Percentiles rank a stretch among this genome's conserved stretches.
Conservation (phyloP, 805 yeast genomes). For the Metschnikowia reukaufii region DNA sequence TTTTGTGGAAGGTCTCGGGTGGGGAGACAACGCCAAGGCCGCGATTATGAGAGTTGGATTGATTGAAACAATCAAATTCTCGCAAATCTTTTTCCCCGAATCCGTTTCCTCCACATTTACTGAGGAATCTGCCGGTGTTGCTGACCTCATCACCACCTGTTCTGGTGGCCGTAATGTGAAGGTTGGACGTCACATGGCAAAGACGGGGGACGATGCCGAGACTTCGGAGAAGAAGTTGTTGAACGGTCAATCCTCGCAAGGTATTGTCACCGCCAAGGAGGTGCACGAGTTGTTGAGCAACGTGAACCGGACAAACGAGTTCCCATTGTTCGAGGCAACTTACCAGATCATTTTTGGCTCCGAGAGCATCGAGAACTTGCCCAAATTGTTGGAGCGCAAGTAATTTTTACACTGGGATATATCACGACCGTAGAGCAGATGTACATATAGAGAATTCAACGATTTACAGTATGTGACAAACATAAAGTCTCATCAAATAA, state of each 20-base stretch:
- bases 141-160: slow-evolving; percentile 96
- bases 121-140: slow-evolving; percentile 95
- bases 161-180: slow-evolving; percentile 96
- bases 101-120: slow-evolving; percentile 74
- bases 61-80: slow-evolving; percentile 85
- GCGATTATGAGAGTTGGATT: slow-evolving; percentile 97
- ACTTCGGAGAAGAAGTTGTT: slow-evolving; percentile 83
- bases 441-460: slow-evolving; percentile 1
- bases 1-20: slow-evolving; percentile 93
- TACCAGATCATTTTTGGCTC: slow-evolving; percentile 80
- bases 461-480: not conserved
- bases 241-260: slow-evolving; percentile 97
- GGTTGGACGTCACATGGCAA: slow-evolving; percentile 85
- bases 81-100: slow-evolving; percentile 56
- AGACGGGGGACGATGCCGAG: slow-evolving; percentile 70
- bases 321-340: slow-evolving; percentile 79
- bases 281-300: slow-evolving; percentile 77
- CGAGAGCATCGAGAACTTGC: slow-evolving; percentile 72
- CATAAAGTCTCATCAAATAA: not conserved
- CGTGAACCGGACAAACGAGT: slow-evolving; percentile 57
- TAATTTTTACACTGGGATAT: not conserved
- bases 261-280: slow-evolving; percentile 86
- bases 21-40: slow-evolving; percentile 99
- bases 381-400: slow-evolving; percentile 55
- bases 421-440: not conserved